Evolutionary conservation across 148 eudicot genomes (phyloP).

Genomic region (Diospyros lotus): DNA sequence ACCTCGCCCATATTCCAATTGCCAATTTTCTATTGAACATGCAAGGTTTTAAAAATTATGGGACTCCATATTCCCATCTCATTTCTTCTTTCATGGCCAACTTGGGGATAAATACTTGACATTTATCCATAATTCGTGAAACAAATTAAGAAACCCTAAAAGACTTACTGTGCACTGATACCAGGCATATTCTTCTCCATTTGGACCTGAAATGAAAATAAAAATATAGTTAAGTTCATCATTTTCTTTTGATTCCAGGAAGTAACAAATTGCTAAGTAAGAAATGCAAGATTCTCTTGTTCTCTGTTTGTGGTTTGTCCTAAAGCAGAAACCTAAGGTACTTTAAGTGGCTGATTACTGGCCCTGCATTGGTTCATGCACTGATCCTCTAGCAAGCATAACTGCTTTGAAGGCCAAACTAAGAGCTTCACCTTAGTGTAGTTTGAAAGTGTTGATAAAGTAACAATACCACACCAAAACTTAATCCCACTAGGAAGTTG

Average conservation of each 20-base stretch:
- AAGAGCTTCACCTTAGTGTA: background rate
- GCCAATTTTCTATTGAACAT: background rate
- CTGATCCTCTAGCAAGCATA: background rate
- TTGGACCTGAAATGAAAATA: conserved; percentile 63
- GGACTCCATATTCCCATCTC: background rate
- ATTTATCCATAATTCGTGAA: conserved; percentile 4
- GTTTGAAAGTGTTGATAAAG: background rate
- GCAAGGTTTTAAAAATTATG: background rate
- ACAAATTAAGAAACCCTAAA: conserved; percentile 1
- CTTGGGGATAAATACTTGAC: background rate
- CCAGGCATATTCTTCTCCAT: conserved; percentile 96
- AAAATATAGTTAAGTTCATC: background rate
- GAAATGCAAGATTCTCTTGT: background rate
- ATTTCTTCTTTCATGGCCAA: background rate
- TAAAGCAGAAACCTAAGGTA: background rate
- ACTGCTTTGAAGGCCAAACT: background rate
- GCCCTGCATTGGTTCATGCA: background rate
- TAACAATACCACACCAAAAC: too few species aligned
- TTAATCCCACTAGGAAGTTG: too few species aligned
- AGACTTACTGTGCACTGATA: conserved; percentile 89
- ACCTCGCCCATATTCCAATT: background rate
- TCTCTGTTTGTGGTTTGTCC: background rate
- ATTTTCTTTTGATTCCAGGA: background rate
- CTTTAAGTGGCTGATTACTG: background rate
- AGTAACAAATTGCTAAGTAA: background rate